Evolutionary conservation across 257 asterid species (phyloP).

Genomic region (Solanum corneliomulleri): DNA sequence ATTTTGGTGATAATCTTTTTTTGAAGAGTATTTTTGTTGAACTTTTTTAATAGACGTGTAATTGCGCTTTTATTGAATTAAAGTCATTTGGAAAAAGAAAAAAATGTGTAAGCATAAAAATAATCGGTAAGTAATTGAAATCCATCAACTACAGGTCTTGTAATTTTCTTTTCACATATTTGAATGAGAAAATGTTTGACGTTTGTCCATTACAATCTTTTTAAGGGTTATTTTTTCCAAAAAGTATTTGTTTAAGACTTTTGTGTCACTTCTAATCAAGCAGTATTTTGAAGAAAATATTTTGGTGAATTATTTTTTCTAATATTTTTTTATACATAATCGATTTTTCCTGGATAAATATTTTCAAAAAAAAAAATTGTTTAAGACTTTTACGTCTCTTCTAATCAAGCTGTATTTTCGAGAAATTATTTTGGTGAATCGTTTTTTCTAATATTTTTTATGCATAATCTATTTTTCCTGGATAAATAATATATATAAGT

Average conservation of each 20-base stretch:
- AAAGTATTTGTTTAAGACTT: not conserved
- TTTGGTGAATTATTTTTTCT: not conserved
- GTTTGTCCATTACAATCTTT: not conserved
- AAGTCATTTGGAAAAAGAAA: not conserved
- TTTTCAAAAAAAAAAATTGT: too few relatives aligned
- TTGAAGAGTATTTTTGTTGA: not conserved
- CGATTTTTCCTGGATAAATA: too few relatives aligned
- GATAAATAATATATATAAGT: not conserved
- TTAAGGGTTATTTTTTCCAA: not conserved
- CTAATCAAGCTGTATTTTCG: too few relatives aligned
- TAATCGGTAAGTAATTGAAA: not conserved
- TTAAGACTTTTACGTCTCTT: too few relatives aligned
- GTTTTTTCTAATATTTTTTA: too few relatives aligned
- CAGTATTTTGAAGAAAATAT: not conserved
- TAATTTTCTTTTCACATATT: not conserved
- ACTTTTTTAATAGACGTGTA: not conserved
- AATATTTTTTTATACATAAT: not conserved
- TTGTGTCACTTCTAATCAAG: too few relatives aligned
- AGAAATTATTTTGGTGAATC: too few relatives aligned
- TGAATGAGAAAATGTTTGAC: not conserved
- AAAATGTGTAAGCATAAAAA: not conserved
- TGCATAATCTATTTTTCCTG: not conserved
- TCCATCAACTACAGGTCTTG: not conserved
- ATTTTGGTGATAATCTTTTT: not conserved
- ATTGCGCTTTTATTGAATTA: too few relatives aligned